Conservation (phyloP, 345 rosid species). For the Bruguiera gymnorhiza region DNA sequence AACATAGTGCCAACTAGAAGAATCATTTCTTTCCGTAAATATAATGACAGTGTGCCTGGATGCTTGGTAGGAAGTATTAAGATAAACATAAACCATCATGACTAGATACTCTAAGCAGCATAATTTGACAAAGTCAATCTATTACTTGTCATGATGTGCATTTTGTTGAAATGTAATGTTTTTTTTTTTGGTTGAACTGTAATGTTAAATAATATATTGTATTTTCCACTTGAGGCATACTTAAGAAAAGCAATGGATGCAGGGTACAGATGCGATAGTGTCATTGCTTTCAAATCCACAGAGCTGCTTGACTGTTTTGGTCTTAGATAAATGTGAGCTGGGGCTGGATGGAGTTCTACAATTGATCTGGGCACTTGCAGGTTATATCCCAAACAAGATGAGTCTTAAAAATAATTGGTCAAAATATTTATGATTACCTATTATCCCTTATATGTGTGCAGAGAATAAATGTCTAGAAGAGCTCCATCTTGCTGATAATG, state of each 20-base stretch:
- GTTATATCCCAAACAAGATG: constrained; percentile 30
- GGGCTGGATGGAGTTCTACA: constrained; percentile 62
- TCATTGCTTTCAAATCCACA: constrained; percentile 57
- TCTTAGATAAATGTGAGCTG: constrained; percentile 68
- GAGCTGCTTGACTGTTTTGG: constrained; percentile 58
- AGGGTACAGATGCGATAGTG: constrained; percentile 61
- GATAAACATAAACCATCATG: background rate
- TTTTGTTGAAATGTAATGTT: background rate
- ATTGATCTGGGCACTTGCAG: constrained; percentile 68
- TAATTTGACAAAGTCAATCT: background rate
- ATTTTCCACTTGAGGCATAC: background rate
- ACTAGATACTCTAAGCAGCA: background rate
- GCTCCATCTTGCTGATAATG: constrained; percentile 68
- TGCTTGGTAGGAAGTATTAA: too few species aligned
- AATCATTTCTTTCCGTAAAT: too few species aligned
- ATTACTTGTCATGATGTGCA: background rate
- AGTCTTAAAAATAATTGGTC: background rate
- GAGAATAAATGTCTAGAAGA: constrained; percentile 68
- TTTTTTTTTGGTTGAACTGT: background rate
- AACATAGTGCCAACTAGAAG: too few species aligned
- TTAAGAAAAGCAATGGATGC: constrained; percentile 30
- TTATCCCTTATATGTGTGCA: constrained; percentile 25
- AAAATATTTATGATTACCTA: background rate
- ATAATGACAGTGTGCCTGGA: too few species aligned
- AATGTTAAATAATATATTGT: background rate